These are phyloP conservation scores for Ogataea ganodermae DNA, from an alignment of 805 yeast genomes.

Conservation along the genomic window DNA sequence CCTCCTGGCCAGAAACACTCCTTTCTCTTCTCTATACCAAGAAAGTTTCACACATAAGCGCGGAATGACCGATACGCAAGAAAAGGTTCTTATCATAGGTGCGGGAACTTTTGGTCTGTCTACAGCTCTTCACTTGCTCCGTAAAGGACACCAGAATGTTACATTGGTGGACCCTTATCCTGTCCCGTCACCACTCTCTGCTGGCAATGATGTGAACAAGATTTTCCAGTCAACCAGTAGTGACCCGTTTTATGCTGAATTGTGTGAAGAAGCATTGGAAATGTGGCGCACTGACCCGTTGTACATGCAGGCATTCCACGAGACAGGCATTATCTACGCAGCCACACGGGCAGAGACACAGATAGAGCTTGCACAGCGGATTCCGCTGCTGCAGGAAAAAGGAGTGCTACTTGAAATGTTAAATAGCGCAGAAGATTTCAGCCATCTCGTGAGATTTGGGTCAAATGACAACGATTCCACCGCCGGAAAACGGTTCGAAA, in stretches of 20 bases:
- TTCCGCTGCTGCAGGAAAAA: constrained; percentile 1
- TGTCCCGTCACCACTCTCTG: constrained; percentile 15
- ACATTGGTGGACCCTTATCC: constrained; percentile 12
- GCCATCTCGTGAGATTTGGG: background rate
- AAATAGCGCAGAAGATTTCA: constrained; percentile 3
- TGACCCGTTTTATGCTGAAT: constrained; percentile 4
- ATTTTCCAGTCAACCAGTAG: constrained; percentile 10
- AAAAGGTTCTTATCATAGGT: constrained; percentile 8
- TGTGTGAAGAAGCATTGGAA: constrained; percentile 6
- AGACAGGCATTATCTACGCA: constrained; percentile 13
- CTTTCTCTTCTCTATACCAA: too few relatives aligned
- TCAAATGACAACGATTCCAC: background rate
- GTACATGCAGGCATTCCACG: constrained; percentile 11
- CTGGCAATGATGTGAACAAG: constrained; percentile 16
- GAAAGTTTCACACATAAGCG: too few relatives aligned
- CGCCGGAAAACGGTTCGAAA: constrained; percentile 18
- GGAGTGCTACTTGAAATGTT: background rate
- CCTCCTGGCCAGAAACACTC: too few relatives aligned
- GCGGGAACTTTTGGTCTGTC: constrained; percentile 15
- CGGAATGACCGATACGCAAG: background rate
- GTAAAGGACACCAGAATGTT: constrained; percentile 7
- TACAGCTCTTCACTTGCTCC: constrained; percentile 9
- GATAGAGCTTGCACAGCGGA: constrained; percentile 2
- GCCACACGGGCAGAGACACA: background rate
- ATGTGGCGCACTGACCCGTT: constrained; percentile 12